Percentiles rank a stretch among this genome's conserved stretches.
phyloP scores from a whole-genome alignment of 23 red algal genomes.

The Porphyridium purpureum region DNA sequence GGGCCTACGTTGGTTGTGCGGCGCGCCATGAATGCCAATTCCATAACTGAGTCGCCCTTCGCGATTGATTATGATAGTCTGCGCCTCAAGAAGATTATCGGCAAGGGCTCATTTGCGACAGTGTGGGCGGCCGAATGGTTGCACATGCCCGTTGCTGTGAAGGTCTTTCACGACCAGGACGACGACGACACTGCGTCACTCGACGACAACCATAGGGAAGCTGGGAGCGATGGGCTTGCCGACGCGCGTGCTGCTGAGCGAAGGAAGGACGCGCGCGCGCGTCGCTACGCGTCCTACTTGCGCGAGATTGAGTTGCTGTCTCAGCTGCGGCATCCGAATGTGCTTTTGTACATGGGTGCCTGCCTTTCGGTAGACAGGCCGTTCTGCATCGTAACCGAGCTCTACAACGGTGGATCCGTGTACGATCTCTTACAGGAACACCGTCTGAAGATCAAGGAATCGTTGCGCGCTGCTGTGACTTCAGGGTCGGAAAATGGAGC shows the following conservation, averaged over 20 bases:
- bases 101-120: slow-evolving; percentile 65
- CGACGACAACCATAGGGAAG: no score
- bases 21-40: no score
- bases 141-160: slow-evolving; percentile 90
- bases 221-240: no score
- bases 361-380: slow-evolving; percentile 38
- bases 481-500: no score
- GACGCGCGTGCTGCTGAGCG: no score
- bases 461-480: no score
- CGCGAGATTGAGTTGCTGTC: slow-evolving; percentile 77
- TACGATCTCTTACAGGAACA: slow-evolving; percentile 70
- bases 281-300: no score
- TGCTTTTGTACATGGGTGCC: slow-evolving; percentile 87
- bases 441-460: slow-evolving; percentile 11
- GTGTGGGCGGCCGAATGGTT: slow-evolving; percentile 86
- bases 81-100: slow-evolving; percentile 59
- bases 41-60: no score
- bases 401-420: slow-evolving; percentile 83
- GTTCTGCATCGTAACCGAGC: slow-evolving; percentile 84
- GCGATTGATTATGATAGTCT: slow-evolving; percentile 84
- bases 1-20: no score
- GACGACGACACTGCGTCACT: no score
- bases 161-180: slow-evolving; percentile 71
- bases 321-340: slow-evolving; percentile 91
- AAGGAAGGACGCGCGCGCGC: no score